Base-by-base conservation (phyloP, 2,329 filamentous ascomycete genomes). In the Neonectria ditissima region DNA sequence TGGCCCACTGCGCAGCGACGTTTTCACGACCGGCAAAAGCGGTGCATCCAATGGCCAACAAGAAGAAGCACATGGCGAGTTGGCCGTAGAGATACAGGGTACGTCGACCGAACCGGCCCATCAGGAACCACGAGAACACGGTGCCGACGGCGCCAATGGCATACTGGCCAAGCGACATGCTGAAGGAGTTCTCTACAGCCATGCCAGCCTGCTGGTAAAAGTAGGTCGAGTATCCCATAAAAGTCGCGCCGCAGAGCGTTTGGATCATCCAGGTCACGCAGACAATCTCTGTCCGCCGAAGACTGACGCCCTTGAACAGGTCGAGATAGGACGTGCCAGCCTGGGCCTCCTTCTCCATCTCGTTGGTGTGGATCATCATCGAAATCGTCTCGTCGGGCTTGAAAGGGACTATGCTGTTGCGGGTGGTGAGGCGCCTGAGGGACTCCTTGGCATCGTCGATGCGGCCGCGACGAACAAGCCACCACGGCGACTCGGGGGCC, bases 161-260 rank as follows among this genome's bases (percentile, higher is more conserved):
- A 18, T 81, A 82, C 52, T 80, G 78, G 1, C 76, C 82, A 1
- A 85, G 74, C 0, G 78, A 74, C 69, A 82, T 77, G 65, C 70
- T 79, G 69, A 80, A 81, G 0, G 79, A 78, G 59, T 78, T 77
- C 13, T 75, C 73, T 5, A 76, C 70, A 9, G 70, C 75, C 65
- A 84, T 75, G 2, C 82, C 81, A 13, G 80, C 82, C 60, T 80
- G 79, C 26, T 80, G 75, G 58, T 81, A 83, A 63, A 83, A 84
- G 67, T 82, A 80, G 30, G 87, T 89, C 20, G 87, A 88, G 75
- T 88, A 89, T 65, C 87, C 87, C 76, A 86, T 88, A 65, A 84
- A 77, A 7, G 75, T 75, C 2, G 77, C 59, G 11, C 81, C 81
- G 59, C 78, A 81, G 0, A 81, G 67, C 0, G 77, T 79, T 71